Percentiles rank a stretch among this genome's conserved stretches.
Evolutionary conservation across 1,284 basidiomycete species (phyloP).

Genomic region (Psilocybe mexicana): DNA sequence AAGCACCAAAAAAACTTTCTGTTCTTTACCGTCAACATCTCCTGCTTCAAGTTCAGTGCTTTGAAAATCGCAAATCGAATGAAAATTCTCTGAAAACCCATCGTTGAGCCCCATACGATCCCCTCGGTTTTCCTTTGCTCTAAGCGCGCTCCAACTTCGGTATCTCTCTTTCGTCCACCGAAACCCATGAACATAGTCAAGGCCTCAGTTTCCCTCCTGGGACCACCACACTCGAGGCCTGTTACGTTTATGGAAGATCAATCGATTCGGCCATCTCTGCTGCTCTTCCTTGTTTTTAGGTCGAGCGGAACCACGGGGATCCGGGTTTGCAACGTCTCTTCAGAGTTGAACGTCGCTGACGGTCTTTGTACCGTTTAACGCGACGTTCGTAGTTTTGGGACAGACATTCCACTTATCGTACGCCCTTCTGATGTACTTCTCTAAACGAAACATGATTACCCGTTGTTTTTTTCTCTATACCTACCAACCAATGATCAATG

Average conservation of each 20-base stretch:
- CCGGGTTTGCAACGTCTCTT: slow-evolving; percentile 42
- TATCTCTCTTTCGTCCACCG: not conserved
- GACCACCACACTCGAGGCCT: slow-evolving; percentile 39
- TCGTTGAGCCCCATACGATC: not conserved
- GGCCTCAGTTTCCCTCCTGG: slow-evolving; percentile 36
- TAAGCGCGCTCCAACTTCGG: not conserved
- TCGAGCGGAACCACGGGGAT: slow-evolving; percentile 40
- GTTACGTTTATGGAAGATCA: slow-evolving; percentile 61
- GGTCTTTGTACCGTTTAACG: slow-evolving; percentile 28
- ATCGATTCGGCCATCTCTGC: slow-evolving; percentile 36
- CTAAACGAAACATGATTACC: no score
- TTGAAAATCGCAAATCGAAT: not conserved
- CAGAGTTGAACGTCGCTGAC: slow-evolving; percentile 51
- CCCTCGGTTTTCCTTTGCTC: not conserved
- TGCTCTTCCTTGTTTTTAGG: slow-evolving; percentile 49
- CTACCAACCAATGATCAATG: no score
- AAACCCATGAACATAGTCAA: slow-evolving; percentile 58
- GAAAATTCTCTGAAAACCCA: not conserved
- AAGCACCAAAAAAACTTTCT: not conserved
- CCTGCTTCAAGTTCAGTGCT: not conserved
- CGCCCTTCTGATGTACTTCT: not conserved
- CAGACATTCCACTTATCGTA: slow-evolving; percentile 42
- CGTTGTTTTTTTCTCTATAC: no score
- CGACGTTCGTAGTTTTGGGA: slow-evolving; percentile 60
- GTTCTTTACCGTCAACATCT: not conserved